phyloP scores from a whole-genome alignment of 805 yeast species.

The Starmerella floricola region DNA sequence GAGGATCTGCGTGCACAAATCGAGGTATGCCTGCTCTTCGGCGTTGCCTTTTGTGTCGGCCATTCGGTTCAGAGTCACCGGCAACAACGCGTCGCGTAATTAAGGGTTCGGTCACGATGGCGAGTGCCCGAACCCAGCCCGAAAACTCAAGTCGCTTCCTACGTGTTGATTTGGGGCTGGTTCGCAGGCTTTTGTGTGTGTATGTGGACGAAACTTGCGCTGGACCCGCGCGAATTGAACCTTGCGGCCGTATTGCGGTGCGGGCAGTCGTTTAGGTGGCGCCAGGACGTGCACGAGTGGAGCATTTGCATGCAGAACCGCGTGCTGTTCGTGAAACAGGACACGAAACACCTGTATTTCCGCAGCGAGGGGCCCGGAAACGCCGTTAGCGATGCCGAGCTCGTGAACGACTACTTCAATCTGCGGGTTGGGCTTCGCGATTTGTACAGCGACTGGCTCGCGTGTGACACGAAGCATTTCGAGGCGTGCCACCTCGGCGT shows the following conservation, averaged over 20 bases:
- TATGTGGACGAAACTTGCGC: conserved; percentile 22
- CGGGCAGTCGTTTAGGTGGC: conserved; percentile 82
- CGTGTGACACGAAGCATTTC: conserved; percentile 34
- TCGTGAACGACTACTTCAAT: conserved; percentile 60
- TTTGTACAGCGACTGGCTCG: conserved; percentile 54
- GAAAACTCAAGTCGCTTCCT: too few species aligned
- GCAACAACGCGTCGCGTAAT: conserved; percentile 1
- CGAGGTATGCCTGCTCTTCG: conserved; percentile 80
- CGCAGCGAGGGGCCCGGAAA: conserved; percentile 26
- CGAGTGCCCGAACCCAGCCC: too few species aligned
- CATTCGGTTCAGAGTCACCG: too few species aligned
- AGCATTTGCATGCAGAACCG: conserved; percentile 39
- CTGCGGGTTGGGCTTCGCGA: conserved; percentile 42
- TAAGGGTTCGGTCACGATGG: neutral
- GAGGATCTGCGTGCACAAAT: conserved; percentile 64
- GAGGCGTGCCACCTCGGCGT: conserved; percentile 43
- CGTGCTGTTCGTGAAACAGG: conserved; percentile 56
- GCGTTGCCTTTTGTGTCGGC: conserved; percentile 26
- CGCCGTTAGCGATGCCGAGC: conserved; percentile 24
- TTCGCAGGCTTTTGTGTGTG: neutral
- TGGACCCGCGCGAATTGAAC: conserved; percentile 37
- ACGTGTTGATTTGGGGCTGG: neutral
- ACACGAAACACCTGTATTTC: conserved; percentile 39
- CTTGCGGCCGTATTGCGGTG: conserved; percentile 59
- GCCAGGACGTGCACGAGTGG: conserved; percentile 44